Evolutionary conservation across 345 rosid species (phyloP).

Genomic region (Viola odorata): DNA sequence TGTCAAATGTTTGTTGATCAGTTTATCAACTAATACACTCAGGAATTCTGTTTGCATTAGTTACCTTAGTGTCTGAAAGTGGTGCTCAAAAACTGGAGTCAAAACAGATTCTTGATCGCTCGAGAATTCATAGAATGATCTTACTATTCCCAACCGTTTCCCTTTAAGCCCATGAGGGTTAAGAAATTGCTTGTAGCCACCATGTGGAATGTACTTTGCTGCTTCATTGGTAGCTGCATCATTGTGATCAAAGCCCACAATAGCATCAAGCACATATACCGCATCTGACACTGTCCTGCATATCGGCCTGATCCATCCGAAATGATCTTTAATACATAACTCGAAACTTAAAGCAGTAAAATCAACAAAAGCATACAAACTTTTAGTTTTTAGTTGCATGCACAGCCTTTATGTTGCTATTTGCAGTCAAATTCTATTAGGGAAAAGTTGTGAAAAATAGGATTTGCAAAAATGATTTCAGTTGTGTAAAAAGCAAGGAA

Average conservation of each 20-base stretch:
- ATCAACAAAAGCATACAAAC: too few species aligned
- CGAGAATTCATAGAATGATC: conserved; percentile 23
- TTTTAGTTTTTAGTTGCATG: too few species aligned
- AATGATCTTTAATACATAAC: too few species aligned
- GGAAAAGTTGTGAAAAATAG: too few species aligned
- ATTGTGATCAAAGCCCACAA: conserved; percentile 33
- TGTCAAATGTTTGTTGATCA: neutral
- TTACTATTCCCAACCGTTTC: conserved; percentile 51
- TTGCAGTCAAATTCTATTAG: too few species aligned
- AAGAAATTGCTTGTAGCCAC: conserved; percentile 55
- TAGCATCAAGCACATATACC: conserved; percentile 36
- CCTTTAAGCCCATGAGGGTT: conserved; percentile 39
- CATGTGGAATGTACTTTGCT: conserved; percentile 36
- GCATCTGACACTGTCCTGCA: conserved; percentile 45
- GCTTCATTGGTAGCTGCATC: conserved; percentile 43
- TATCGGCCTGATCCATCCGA: conserved; percentile 32
- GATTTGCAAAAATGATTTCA: too few species aligned
- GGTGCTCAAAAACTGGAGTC: conserved; percentile 29
- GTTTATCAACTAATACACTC: too few species aligned
- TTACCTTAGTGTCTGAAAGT: conserved; percentile 45
- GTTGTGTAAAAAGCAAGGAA: too few species aligned
- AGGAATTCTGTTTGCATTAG: neutral
- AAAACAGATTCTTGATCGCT: neutral
- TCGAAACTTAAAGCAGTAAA: too few species aligned
- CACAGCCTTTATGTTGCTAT: too few species aligned